Evolutionary conservation across 495 filamentous ascomycete genomes (phyloP).

Genomic region (Penicillium cosmopolitanum): DNA sequence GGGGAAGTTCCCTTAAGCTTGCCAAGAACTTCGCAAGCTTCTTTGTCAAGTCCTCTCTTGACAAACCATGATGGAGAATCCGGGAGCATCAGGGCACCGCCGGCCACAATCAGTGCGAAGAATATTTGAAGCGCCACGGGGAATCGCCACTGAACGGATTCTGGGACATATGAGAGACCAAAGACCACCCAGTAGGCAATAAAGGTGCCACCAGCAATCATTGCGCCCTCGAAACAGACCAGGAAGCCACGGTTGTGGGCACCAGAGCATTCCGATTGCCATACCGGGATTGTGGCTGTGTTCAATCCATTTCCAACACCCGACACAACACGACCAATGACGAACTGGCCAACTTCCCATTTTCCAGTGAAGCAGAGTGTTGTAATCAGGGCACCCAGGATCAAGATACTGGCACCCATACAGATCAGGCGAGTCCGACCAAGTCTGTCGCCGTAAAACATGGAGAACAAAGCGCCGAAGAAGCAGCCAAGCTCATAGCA

Average conservation of each 20-base stretch:
- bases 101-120: conserved; percentile 64
- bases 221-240: conserved; percentile 80
- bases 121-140: conserved; percentile 80
- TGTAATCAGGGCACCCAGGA: conserved; percentile 73
- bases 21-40: conserved; percentile 66
- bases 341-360: conserved; percentile 65
- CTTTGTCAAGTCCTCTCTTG: conserved; percentile 59
- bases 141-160: conserved; percentile 59
- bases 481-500: conserved; percentile 83
- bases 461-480: conserved; percentile 72
- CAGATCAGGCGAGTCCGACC: conserved; percentile 66
- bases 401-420: conserved; percentile 69
- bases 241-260: conserved; percentile 76
- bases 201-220: conserved; percentile 75
- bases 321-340: conserved; percentile 71
- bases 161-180: conserved; percentile 62
- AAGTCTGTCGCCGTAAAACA: conserved; percentile 66
- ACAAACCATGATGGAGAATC: conserved; percentile 81
- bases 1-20: conserved; percentile 46
- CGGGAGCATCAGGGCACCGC: conserved; percentile 63
- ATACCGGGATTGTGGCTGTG: conserved; percentile 75
- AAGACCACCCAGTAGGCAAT: conserved; percentile 87
- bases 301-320: conserved; percentile 78
- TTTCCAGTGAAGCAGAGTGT: conserved; percentile 50
- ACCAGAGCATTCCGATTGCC: conserved; percentile 73